Conservation (phyloP, 495 filamentous ascomycete species). For the Hypomontagnella monticulosa region DNA sequence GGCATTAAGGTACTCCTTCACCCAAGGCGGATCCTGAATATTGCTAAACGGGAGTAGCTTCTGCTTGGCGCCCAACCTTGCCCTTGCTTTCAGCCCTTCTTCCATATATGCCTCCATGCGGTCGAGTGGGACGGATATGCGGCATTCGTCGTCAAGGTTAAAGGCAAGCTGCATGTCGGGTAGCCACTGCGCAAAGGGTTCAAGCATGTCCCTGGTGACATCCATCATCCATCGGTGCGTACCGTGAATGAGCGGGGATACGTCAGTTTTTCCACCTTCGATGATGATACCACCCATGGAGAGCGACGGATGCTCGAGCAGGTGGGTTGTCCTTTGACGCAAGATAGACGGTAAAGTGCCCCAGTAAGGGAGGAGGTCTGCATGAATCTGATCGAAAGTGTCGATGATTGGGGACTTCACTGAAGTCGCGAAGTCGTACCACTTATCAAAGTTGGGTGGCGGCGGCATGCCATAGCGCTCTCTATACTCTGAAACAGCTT, state of each 20-base stretch:
- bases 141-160: slow-evolving; percentile 80
- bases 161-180: slow-evolving; percentile 86
- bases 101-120: slow-evolving; percentile 51
- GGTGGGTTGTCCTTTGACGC: slow-evolving; percentile 51
- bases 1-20: slow-evolving; percentile 20
- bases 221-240: slow-evolving; percentile 60
- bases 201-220: slow-evolving; percentile 73
- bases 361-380: slow-evolving; percentile 78
- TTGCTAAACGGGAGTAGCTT: slow-evolving; percentile 45
- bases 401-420: slow-evolving; percentile 75
- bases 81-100: slow-evolving; percentile 37
- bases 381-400: slow-evolving; percentile 76
- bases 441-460: slow-evolving; percentile 72
- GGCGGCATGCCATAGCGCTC: slow-evolving; percentile 64
- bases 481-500: slow-evolving; percentile 66
- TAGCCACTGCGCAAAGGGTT: slow-evolving; percentile 71
- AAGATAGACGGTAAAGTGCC: slow-evolving; percentile 69
- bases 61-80: slow-evolving; percentile 46
- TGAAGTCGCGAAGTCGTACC: slow-evolving; percentile 75
- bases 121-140: slow-evolving; percentile 74
- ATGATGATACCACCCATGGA: slow-evolving; percentile 54
- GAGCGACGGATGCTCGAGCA: slow-evolving; percentile 42
- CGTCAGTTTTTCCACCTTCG: slow-evolving; percentile 56
- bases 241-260: slow-evolving; percentile 43
- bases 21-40: slow-evolving; percentile 35